Evolutionary conservation across 441 rosid species (phyloP), one percentile per base, ranked within the genome.

Genomic region (Mallotus japonicus): DNA sequence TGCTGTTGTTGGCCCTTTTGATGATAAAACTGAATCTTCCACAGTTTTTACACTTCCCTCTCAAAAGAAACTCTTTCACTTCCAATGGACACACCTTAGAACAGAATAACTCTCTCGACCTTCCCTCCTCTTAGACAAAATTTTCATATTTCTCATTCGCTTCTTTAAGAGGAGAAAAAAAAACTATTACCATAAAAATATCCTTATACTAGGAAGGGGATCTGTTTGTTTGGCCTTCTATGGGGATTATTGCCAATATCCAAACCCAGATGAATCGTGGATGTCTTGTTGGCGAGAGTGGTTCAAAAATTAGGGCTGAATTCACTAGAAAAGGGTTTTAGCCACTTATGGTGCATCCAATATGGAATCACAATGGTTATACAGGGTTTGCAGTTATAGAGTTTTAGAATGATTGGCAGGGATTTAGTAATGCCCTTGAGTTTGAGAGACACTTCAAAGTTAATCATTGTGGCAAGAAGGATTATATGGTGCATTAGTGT

Each of bases 381-480:
- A 84, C 90, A 0, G 94, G 95, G 37, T 87, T 86, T 72, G 88
- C 94, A 24, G 44, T 87, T 51, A 90, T 90, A 7, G 80, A 87
- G 22, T 91, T 93, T 70, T 82, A 76, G 57, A 85, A 78, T 67
- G 92, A 84, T 15, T 89, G 92, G 98, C 83, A 71, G 55, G 94
- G 89, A 2, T 87, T 86, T 62, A 76, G 71, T 12, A 82, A 85
- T 44, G 97, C 95, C 0, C 70, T 86, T 49, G 80, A 70, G 78
- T 91, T 91, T 73, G 95, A 88, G 73, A 86, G 74, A 65, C 61
- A 83, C 51, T 87, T 81, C 62, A 86, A 83, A 60, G 71, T 73
- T 19, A 71, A 82, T 37, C 72, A 50, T 17, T 59, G 85, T 75
- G 95, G 97, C 56, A 87, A 77, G 77, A 81, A 76, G 71, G 84